A percentile compares a stretch with the other conserved stretches of the same genome.
Evolutionary conservation across 2,329 filamentous ascomycete genomes (phyloP).

Genomic region (Lecanicillium sp.): DNA sequence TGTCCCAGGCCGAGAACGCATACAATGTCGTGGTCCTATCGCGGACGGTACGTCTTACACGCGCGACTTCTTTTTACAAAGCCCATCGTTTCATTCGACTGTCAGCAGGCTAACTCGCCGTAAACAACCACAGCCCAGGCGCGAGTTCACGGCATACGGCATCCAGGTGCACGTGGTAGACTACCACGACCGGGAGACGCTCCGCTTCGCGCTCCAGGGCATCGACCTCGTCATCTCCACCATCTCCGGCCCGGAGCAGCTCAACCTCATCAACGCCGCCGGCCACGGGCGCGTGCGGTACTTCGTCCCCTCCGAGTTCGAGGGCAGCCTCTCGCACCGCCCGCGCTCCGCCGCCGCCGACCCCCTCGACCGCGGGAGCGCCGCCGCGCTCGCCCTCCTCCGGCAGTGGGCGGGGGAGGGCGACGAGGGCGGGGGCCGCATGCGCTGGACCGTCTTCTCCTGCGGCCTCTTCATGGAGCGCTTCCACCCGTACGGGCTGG

Average conservation of each 20-base stretch:
- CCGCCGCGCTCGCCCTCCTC: slow-evolving; percentile 50
- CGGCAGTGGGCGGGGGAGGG: slow-evolving; percentile 42
- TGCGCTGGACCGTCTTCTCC: slow-evolving; percentile 64
- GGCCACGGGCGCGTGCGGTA: slow-evolving; percentile 56
- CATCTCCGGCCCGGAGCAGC: slow-evolving; percentile 58
- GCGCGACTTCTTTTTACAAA: too few species aligned
- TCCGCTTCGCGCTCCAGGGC: slow-evolving; percentile 62
- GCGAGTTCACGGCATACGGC: slow-evolving; percentile 46
- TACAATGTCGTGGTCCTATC: slow-evolving; percentile 68
- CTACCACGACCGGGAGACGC: slow-evolving; percentile 51
- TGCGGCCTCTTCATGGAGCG: slow-evolving; percentile 73
- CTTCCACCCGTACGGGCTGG: slow-evolving; percentile 62
- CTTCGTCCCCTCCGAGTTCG: slow-evolving; percentile 72
- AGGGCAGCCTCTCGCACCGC: slow-evolving; percentile 54
- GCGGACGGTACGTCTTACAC: slow-evolving; percentile 43
- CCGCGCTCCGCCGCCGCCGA: slow-evolving; percentile 40
- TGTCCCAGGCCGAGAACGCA: slow-evolving; percentile 51
- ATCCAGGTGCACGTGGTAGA: slow-evolving; percentile 66
- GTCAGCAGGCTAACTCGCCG: too few species aligned
- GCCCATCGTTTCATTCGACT: neutral
- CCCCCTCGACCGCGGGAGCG: slow-evolving; percentile 55
- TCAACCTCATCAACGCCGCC: slow-evolving; percentile 67
- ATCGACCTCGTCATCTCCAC: slow-evolving; percentile 72
- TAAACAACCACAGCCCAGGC: slow-evolving; percentile 50
- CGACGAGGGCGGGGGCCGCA: slow-evolving; percentile 25